Evolutionary conservation across 1,139 yeast genomes (phyloP).

Genomic region (Hyphopichia burtonii): DNA sequence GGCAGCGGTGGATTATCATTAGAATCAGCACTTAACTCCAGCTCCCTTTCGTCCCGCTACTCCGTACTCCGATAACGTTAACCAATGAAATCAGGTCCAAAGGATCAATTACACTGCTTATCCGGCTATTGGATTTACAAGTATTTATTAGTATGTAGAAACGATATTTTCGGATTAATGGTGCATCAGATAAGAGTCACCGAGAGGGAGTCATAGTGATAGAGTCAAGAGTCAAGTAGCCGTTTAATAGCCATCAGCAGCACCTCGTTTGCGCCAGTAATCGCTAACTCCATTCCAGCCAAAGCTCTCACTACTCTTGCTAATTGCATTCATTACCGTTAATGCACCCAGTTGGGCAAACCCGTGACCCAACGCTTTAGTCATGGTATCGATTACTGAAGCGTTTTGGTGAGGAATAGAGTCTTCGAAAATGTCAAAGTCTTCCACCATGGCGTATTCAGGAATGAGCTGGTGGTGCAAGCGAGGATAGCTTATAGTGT

Average conservation of each 20-base stretch:
- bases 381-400: slow-evolving; percentile 1
- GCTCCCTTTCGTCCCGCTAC: background rate
- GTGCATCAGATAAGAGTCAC: too few relatives aligned
- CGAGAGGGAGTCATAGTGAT: too few relatives aligned
- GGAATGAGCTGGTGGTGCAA: slow-evolving; percentile 90
- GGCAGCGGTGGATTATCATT: background rate
- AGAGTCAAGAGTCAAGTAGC: background rate
- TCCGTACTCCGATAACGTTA: background rate
- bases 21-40: background rate
- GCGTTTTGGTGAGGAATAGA: slow-evolving; percentile 16
- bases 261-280: slow-evolving; percentile 46
- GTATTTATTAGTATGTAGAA: too few relatives aligned
- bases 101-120: background rate
- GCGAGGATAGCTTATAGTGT: slow-evolving; percentile 75
- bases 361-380: slow-evolving; percentile 23
- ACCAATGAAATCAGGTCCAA: background rate
- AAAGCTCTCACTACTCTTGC: slow-evolving; percentile 12
- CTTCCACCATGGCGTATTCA: slow-evolving; percentile 62
- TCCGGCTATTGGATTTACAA: background rate
- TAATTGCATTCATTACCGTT: slow-evolving; percentile 45
- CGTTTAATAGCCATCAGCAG: slow-evolving; percentile 38
- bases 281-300: slow-evolving; percentile 43
- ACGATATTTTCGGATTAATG: too few relatives aligned
- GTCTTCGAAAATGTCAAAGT: slow-evolving; percentile 26
- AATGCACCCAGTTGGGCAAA: slow-evolving; percentile 35